Percentiles rank a stretch among this genome's conserved stretches.
phyloP scores from a whole-genome alignment of 495 filamentous ascomycete species.

The Annulohypoxylon moriforme region DNA sequence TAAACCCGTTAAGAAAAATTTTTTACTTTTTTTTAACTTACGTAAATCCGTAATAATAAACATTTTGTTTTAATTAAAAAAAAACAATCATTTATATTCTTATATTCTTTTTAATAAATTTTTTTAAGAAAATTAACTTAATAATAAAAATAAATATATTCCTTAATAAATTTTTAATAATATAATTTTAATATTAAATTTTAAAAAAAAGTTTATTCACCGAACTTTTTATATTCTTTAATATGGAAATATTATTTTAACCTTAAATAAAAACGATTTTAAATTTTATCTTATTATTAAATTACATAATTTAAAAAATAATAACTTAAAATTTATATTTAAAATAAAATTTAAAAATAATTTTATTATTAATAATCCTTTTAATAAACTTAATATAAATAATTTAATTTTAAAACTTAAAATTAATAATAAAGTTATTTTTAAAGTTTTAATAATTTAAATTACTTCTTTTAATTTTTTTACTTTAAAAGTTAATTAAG shows the following conservation, averaged over 20 bases:
- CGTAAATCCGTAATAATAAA: not conserved
- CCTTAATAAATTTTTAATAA: not conserved
- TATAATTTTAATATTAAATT: not conserved
- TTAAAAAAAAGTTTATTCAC: not conserved
- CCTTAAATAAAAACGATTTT: conserved; percentile 1
- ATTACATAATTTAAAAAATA: not conserved
- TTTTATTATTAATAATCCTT: not conserved
- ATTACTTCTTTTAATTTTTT: not conserved
- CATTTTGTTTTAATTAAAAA: not conserved
- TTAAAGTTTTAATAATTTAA: too few species aligned
- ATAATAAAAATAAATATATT: not conserved
- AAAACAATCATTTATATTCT: not conserved
- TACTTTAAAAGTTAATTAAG: not conserved
- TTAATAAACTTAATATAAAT: not conserved
- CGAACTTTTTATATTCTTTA: not conserved
- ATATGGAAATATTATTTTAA: not conserved
- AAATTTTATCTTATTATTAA: not conserved
- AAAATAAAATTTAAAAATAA: not conserved
- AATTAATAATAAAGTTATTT: not conserved
- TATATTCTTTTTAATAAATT: not conserved
- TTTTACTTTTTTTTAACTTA: not conserved
- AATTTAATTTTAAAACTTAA: not conserved
- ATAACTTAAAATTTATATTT: not conserved
- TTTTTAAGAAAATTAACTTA: conserved; percentile 5
- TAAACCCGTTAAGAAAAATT: not conserved